phyloP scores from a whole-genome alignment of 768 basidiomycete species.

The Pisolithus microcarpus region DNA sequence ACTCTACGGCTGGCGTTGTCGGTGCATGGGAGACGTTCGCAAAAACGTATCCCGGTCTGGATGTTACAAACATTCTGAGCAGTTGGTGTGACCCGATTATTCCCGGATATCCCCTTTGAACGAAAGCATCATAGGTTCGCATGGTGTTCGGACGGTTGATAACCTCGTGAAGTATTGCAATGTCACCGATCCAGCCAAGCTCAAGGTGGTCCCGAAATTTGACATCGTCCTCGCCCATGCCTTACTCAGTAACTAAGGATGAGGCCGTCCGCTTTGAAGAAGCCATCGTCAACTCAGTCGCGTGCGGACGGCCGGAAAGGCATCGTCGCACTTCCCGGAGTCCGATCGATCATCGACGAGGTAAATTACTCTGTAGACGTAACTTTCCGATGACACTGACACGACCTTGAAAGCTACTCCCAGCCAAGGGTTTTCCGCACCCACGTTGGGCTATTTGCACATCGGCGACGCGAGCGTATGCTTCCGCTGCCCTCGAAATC shows the following conservation, averaged over 20 bases:
- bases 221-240: not conserved
- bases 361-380: too few relatives aligned
- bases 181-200: constrained; percentile 56
- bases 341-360: constrained; percentile 17
- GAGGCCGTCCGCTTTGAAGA: constrained; percentile 76
- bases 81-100: constrained; percentile 30
- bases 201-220: constrained; percentile 44
- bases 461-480: too few relatives aligned
- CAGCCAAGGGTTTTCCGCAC: too few relatives aligned
- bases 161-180: constrained; percentile 70
- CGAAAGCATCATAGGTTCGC: constrained; percentile 43
- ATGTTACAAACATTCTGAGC: constrained; percentile 53
- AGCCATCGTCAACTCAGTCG: constrained; percentile 63
- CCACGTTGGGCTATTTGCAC: too few relatives aligned
- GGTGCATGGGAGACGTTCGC: constrained; percentile 81
- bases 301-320: constrained; percentile 47
- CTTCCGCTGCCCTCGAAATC: too few relatives aligned
- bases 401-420: too few relatives aligned
- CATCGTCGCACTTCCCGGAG: constrained; percentile 72
- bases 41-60: constrained; percentile 57
- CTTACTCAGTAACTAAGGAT: constrained; percentile 30
- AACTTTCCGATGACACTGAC: too few relatives aligned
- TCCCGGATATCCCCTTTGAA: not conserved
- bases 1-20: constrained; percentile 78
- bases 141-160: constrained; percentile 80